Evolutionary conservation across 192 early-diverging fungal species (phyloP).

Genomic region (Backusella parvicylindrica): DNA sequence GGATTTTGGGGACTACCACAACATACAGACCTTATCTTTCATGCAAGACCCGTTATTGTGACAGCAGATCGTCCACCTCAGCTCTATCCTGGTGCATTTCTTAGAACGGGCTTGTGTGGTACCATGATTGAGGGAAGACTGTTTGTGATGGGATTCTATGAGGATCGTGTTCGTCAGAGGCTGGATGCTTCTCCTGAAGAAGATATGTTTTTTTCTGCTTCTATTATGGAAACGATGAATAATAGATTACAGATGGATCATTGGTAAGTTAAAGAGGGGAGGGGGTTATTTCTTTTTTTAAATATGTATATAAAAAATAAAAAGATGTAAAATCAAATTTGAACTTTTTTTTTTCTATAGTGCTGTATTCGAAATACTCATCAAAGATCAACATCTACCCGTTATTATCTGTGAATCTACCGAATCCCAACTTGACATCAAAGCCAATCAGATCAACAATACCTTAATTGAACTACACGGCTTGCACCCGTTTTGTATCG

Average conservation of each 20-base stretch:
- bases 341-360: constrained; percentile 20
- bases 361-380: constrained; percentile 57
- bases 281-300: not conserved
- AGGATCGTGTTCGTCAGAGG: constrained; percentile 65
- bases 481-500: constrained; percentile 55
- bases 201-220: constrained; percentile 26
- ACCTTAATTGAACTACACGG: constrained; percentile 56
- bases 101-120: constrained; percentile 74
- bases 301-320: not conserved
- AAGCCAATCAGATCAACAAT: constrained; percentile 52
- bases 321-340: not conserved
- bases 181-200: not conserved
- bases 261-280: constrained; percentile 32
- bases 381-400: constrained; percentile 68
- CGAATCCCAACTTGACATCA: constrained; percentile 41
- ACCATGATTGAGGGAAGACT: constrained; percentile 61
- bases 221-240: constrained; percentile 29
- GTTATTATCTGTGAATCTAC: constrained; percentile 65
- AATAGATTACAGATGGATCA: constrained; percentile 28
- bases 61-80: constrained; percentile 32
- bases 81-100: constrained; percentile 46
- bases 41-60: constrained; percentile 54
- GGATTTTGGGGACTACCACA: constrained; percentile 74
- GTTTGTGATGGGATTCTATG: constrained; percentile 68
- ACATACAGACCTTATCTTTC: constrained; percentile 68